Conservation (phyloP, 2,329 filamentous ascomycete genomes). For the Helotiales sp. region DNA sequence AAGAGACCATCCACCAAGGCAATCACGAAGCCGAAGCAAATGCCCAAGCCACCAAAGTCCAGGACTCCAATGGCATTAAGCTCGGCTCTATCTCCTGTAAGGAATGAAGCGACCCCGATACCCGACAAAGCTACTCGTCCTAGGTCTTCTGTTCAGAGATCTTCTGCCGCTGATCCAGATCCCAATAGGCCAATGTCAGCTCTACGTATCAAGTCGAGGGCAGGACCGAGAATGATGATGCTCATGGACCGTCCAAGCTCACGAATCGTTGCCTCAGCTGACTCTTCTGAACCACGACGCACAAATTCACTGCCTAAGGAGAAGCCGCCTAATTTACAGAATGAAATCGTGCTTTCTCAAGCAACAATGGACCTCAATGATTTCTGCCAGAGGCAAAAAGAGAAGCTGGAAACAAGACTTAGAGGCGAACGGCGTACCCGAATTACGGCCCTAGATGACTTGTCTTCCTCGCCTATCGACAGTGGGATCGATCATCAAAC, state of each 20-base stretch:
- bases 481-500: conserved; percentile 23
- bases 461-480: conserved; percentile 13
- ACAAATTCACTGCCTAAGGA: neutral
- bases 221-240: conserved; percentile 34
- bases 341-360: conserved; percentile 21
- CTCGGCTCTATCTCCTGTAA: neutral
- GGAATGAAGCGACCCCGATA: neutral
- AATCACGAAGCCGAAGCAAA: neutral
- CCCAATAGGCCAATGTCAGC: conserved; percentile 20
- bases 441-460: conserved; percentile 9
- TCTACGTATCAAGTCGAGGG: conserved; percentile 32
- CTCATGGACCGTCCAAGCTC: conserved; percentile 26
- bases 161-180: conserved; percentile 2
- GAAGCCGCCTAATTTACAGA: neutral
- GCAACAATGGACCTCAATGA: conserved; percentile 19
- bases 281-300: neutral
- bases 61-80: neutral
- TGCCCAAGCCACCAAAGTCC: neutral
- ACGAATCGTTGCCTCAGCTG: conserved; percentile 4
- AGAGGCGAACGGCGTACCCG: conserved; percentile 7
- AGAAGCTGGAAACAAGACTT: conserved; percentile 17
- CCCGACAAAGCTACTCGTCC: neutral
- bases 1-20: neutral
- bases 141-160: neutral
- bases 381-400: conserved; percentile 21